A percentile compares a stretch with the other conserved stretches of the same genome.
Evolutionary conservation across 2,329 filamentous ascomycete species (phyloP).

Genomic region (Pseudogymnoascus sp.): DNA sequence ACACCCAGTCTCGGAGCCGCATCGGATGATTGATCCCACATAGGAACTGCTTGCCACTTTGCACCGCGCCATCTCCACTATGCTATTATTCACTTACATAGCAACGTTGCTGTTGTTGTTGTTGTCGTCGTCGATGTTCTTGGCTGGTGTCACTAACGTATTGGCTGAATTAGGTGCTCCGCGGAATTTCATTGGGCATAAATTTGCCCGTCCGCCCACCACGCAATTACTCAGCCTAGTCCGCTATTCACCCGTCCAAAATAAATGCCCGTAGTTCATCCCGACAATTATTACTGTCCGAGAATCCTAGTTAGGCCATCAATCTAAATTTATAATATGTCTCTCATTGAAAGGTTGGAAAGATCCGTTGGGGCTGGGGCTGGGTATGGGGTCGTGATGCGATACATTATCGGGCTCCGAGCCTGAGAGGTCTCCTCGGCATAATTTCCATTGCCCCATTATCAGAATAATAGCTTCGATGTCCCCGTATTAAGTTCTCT

Average conservation of each 20-base stretch:
- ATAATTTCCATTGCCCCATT: background rate
- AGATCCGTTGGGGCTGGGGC: background rate
- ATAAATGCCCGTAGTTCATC: background rate
- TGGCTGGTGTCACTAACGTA: background rate
- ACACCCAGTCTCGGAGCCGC: background rate
- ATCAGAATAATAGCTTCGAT: background rate
- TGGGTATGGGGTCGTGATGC: background rate
- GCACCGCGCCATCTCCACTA: background rate
- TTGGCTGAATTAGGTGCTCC: background rate
- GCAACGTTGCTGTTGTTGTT: background rate
- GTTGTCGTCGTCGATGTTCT: background rate
- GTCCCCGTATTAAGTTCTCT: background rate
- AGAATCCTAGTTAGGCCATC: background rate
- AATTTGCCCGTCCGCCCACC: background rate
- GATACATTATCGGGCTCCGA: background rate
- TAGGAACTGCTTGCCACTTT: background rate
- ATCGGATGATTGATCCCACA: background rate
- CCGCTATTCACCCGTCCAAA: background rate
- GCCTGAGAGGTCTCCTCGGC: background rate
- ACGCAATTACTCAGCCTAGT: background rate
- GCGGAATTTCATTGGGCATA: background rate
- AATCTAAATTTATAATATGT: background rate
- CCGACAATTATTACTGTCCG: background rate
- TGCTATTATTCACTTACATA: background rate
- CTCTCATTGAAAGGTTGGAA: background rate